Base-by-base conservation (phyloP, 805 yeast species). In the Starmera dryadoides region DNA sequence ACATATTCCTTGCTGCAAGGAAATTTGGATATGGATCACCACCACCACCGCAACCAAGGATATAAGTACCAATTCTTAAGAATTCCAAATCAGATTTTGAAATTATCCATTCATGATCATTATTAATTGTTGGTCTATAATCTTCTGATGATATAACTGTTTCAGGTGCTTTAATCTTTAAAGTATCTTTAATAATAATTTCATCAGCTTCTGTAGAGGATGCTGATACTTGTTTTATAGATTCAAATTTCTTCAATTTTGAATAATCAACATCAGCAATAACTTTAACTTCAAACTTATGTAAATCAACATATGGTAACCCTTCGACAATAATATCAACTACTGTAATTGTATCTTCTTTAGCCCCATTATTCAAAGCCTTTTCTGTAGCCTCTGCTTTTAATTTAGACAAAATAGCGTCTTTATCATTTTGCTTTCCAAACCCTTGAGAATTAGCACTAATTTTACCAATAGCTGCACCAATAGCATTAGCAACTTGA, bases 401-500 rank as follows among this genome's bases (percentile, higher is more conserved):
- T 33, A 60, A 36, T 11, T 31, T 38, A n/a, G 54, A 55, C 3
- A 51, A 19, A 6, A 49, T 40, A 1, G 32, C 22, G 3, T 48
- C 53, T 43, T 48, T 53, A 3, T 52, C 50, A 3, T 41, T 44
- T 9, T 25, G n/a, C 15, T 49, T 46, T 9, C 53, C 55, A 37
- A 52, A 47, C 0, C 44, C 35, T 14, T 52, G 53, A 3, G 50
- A 39, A 6, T 30, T 36, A 1, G 54, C 41, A 20, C 72, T 63
- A 9, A 71, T 55, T 42, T 68, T 69, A n/a, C 71, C 72, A 49
- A 69, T 55, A 4, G 75, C 75, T 16, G 76, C 74, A 32, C 75
- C 76, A 39, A 72, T 70, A 3, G 77, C 77, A 54, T 72, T 72
- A 6, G 75, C 75, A 29, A 71, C 73, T 36, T 62, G 61, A 46